These are phyloP conservation scores for Ochetophila trinervis DNA, from an alignment of 306 rosid species.

Conservation along the genomic window DNA sequence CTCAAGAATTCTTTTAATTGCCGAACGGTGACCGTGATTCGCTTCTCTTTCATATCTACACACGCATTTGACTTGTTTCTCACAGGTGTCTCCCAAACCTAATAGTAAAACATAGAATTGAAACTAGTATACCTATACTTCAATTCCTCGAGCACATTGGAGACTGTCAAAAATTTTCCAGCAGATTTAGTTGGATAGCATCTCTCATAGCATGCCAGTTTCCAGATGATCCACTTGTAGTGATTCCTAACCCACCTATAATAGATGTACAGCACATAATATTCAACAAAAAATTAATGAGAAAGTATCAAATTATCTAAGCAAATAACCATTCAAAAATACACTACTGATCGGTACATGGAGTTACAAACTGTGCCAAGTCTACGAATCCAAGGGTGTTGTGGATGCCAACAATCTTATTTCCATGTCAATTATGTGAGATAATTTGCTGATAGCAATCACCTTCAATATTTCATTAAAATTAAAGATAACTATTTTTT, in stretches of 20 bases:
- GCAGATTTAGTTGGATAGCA: constrained; percentile 45
- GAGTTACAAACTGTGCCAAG: constrained; percentile 10
- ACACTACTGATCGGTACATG: constrained; percentile 9
- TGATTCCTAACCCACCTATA: constrained; percentile 86
- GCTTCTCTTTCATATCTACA: constrained; percentile 91
- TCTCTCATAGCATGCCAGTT: constrained; percentile 84
- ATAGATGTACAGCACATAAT: constrained; percentile 26
- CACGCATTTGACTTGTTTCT: constrained; percentile 11
- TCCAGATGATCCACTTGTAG: constrained; percentile 95
- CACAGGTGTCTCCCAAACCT: constrained; percentile 16
- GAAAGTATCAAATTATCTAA: background rate
- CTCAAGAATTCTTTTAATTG: constrained; percentile 79
- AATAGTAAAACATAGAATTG: constrained; percentile 16
- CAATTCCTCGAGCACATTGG: constrained; percentile 85
- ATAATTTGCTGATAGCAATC: background rate
- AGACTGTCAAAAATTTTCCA: constrained; percentile 51
- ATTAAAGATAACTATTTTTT: background rate
- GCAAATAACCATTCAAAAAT: background rate
- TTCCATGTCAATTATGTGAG: background rate
- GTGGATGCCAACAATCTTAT: constrained; percentile 10
- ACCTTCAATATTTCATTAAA: background rate
- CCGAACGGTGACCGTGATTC: constrained; percentile 80
- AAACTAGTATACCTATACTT: constrained; percentile 67
- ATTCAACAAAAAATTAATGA: constrained; percentile 13
- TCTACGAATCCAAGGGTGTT: constrained; percentile 16